phyloP scores from a whole-genome alignment of 139 green algal species.

The Coelastrella sp. region DNA sequence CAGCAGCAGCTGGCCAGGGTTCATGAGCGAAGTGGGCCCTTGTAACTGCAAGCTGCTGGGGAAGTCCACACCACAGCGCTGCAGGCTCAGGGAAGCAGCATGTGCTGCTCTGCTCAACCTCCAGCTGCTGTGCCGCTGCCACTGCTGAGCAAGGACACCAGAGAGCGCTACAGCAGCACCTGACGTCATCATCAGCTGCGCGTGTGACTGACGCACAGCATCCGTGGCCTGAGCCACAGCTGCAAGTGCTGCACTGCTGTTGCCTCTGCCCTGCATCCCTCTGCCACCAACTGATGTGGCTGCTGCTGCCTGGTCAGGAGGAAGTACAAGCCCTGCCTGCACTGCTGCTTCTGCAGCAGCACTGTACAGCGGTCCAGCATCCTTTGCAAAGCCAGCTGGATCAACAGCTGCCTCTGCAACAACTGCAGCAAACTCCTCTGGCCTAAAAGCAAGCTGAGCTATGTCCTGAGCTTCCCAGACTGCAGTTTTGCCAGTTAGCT shows the following conservation, averaged over 20 bases:
- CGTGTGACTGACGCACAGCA: neutral
- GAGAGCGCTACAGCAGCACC: conserved; percentile 1
- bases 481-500: neutral
- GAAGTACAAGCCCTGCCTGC: conserved; percentile 13
- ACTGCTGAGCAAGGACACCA: neutral
- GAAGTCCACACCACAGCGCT: conserved; percentile 29
- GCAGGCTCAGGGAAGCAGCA: conserved; percentile 3
- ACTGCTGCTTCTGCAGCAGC: conserved; percentile 33
- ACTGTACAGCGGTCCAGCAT: conserved; percentile 1
- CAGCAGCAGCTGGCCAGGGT: neutral
- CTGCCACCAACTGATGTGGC: neutral
- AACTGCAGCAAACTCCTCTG: conserved; percentile 25
- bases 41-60: neutral
- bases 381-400: conserved; percentile 1
- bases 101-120: neutral
- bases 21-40: neutral
- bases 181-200: conserved; percentile 13
- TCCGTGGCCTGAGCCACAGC: conserved; percentile 17
- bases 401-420: conserved; percentile 29
- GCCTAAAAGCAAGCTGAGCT: conserved; percentile 11
- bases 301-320: conserved; percentile 14
- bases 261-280: neutral
- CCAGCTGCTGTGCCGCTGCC: conserved; percentile 15
- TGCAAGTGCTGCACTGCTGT: neutral
- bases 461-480: conserved; percentile 31